Evolutionary conservation across 306 rosid species (phyloP).

Genomic region (Cucurbita moschata): DNA sequence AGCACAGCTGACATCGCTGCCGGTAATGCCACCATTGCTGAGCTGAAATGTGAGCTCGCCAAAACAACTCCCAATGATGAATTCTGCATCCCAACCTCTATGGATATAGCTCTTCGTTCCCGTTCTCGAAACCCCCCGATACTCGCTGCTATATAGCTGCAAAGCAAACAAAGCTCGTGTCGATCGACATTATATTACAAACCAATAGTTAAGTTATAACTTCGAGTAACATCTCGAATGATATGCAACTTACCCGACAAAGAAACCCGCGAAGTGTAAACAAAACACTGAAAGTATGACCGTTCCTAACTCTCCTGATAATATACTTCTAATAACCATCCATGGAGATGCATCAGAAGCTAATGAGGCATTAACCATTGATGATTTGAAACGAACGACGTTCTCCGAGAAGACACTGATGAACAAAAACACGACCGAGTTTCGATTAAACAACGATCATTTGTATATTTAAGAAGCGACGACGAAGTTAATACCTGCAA

Average conservation of each 20-base stretch:
- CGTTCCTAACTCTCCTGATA: slow-evolving; percentile 19
- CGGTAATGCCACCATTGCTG: slow-evolving; percentile 25
- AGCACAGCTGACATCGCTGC: slow-evolving; percentile 31
- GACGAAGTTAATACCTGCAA: slow-evolving; percentile 17
- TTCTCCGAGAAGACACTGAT: slow-evolving; percentile 31
- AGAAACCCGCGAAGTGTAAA: slow-evolving; percentile 26
- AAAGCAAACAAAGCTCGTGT: not conserved
- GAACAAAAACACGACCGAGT: not conserved
- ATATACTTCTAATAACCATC: not conserved
- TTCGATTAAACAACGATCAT: not conserved
- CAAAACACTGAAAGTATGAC: slow-evolving; percentile 23
- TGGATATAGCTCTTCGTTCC: slow-evolving; percentile 28
- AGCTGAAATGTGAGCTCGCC: slow-evolving; percentile 25
- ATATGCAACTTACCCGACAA: slow-evolving; percentile 21
- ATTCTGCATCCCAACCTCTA: slow-evolving; percentile 36
- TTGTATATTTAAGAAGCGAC: not conserved
- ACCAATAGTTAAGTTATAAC: not conserved
- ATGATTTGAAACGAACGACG: slow-evolving; percentile 14
- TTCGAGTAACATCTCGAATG: not conserved
- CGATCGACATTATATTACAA: not conserved
- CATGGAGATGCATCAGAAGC: slow-evolving; percentile 17
- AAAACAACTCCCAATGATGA: slow-evolving; percentile 31
- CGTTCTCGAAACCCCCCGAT: slow-evolving; percentile 20
- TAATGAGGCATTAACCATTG: slow-evolving; percentile 13
- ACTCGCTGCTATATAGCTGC: slow-evolving; percentile 24